These are phyloP conservation scores for Phytophthora podocarpi DNA, from an alignment of 352 stramenopile species.

Conservation along the genomic window DNA sequence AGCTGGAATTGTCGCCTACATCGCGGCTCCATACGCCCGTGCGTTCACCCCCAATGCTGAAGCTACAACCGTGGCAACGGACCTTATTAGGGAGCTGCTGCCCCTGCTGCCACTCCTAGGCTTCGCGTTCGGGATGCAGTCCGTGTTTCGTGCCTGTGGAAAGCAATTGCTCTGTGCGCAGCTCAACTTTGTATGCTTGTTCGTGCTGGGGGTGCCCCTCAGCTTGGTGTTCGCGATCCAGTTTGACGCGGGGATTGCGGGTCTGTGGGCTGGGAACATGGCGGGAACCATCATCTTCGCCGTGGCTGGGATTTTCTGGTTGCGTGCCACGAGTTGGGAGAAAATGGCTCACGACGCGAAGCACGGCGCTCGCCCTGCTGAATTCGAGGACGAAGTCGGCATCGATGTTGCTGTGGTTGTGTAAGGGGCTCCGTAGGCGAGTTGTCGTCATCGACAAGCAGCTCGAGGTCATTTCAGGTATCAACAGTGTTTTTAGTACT, in stretches of 20 bases:
- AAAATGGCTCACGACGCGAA: constrained; percentile 54
- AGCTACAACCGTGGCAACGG: constrained; percentile 29
- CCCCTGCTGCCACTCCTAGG: constrained; percentile 44
- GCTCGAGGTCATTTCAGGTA: too few species aligned
- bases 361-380: constrained; percentile 40
- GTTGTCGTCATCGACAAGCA: too few species aligned
- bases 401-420: constrained; percentile 19
- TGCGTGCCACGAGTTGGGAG: constrained; percentile 57
- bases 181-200: constrained; percentile 60
- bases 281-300: constrained; percentile 46
- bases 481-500: background rate
- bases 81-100: constrained; percentile 41
- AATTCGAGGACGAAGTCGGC: constrained; percentile 27
- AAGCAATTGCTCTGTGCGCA: constrained; percentile 55
- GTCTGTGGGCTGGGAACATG: constrained; percentile 65
- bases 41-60: constrained; percentile 46
- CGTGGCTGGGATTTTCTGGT: constrained; percentile 42
- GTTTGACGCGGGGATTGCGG: constrained; percentile 45
- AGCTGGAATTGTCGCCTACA: constrained; percentile 30
- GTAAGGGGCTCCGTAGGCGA: constrained; percentile 10
- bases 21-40: constrained; percentile 44
- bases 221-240: constrained; percentile 48
- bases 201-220: constrained; percentile 53
- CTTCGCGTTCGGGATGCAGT: constrained; percentile 47
- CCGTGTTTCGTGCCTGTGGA: constrained; percentile 51